phyloP scores from a whole-genome alignment of 2,329 filamentous ascomycete genomes.

The Pseudopithomyces chartarum region DNA sequence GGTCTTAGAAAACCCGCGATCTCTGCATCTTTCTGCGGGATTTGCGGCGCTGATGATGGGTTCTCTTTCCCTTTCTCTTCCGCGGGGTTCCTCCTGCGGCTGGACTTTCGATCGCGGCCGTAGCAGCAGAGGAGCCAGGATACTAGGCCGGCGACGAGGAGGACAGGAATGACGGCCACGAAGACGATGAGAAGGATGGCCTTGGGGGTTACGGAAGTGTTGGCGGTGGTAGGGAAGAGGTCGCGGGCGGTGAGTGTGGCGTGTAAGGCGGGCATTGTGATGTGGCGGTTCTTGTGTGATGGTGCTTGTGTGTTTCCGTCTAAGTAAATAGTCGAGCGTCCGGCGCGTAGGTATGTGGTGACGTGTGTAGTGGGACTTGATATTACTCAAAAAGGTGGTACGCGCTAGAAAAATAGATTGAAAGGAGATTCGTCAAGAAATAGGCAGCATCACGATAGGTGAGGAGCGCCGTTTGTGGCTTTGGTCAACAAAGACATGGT shows the following conservation, averaged over 20 bases:
- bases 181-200: constrained; percentile 31
- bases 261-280: constrained; percentile 9
- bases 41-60: background rate
- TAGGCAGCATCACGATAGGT: background rate
- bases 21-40: background rate
- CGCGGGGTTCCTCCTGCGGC: background rate
- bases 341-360: background rate
- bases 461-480: background rate
- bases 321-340: background rate
- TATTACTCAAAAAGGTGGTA: background rate
- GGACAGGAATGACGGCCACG: constrained; percentile 29
- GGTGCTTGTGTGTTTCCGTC: background rate
- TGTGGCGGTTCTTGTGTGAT: background rate
- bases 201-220: constrained; percentile 16
- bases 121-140: constrained; percentile 27
- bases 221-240: constrained; percentile 13
- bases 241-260: constrained; percentile 22
- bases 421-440: background rate
- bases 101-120: background rate
- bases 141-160: constrained; percentile 29
- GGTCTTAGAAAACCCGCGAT: background rate
- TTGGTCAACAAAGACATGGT: background rate
- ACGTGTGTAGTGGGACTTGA: background rate
- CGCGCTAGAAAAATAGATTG: background rate
- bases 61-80: background rate